Base-by-base conservation (phyloP, 345 rosid species). In the Corchorus capsularis region DNA sequence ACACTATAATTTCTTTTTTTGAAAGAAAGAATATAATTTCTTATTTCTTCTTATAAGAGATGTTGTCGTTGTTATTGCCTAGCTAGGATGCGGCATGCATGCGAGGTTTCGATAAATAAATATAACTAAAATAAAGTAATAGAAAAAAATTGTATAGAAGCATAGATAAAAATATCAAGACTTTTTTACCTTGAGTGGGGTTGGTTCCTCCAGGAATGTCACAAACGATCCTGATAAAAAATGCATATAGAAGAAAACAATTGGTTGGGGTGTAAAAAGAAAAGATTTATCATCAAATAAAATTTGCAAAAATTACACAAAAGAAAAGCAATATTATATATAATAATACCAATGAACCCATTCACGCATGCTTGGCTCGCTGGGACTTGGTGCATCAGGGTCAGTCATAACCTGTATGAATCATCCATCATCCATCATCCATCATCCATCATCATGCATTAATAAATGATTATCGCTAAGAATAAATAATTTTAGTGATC, bases 341-440 rank as follows among this genome's bases (percentile, higher is more conserved):
- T n/a, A n/a, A 27, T 27, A 27, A 27, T 27, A 27, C 98, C 98
- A 94, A 61, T 94, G 98, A 73, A 89, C 82, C 97, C 94, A 90
- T 76, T 94, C 98, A 72, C 98, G 81, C 93, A 88, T 80, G 83
- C 77, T 82, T 2, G 98, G 98, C 77, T 92, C 97, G 71, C 98
- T 91, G 10, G 98, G 98, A 62, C 97, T 92, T 6, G 98, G 98
- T 32, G 98, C 98, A 75, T 94, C 98, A 57, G 98, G 97, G 77
- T 94, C 97, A 32, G 86, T 90, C 98, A 94, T 94, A 80, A 92
- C 89, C 98, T 92, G 76, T 72, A 61, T 9, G 0, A 67, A 41
- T n/a, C 35, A 50, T 37, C 82, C n/a, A n/a, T n/a, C n/a, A n/a
- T n/a, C n/a, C n/a, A n/a, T n/a, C n/a, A 79, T 27, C 27, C 27